Conservation (phyloP, 768 basidiomycete genomes). For the Tulasnella sp. region DNA sequence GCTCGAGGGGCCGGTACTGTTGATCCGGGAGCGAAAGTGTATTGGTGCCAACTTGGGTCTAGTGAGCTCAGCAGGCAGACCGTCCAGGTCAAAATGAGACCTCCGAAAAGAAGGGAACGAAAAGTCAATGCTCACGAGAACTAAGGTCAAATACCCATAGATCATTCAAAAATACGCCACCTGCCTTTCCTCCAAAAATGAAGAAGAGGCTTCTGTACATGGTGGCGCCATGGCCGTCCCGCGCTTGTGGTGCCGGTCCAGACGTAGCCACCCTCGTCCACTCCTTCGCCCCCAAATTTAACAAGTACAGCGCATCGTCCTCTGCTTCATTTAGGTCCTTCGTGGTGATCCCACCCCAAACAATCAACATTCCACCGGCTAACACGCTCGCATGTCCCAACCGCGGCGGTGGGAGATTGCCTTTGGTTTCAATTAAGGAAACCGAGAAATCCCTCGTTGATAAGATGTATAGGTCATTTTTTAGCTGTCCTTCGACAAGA, state of each 20-base stretch:
- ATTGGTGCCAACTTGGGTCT: conserved; percentile 71
- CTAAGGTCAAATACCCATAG: conserved; percentile 73
- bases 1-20: conserved; percentile 76
- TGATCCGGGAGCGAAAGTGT: conserved; percentile 47
- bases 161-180: conserved; percentile 62
- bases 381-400: conserved; percentile 95
- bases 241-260: too few relatives aligned
- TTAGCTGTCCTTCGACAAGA: conserved; percentile 81
- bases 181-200: too few relatives aligned
- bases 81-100: conserved; percentile 42
- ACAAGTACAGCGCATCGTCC: too few relatives aligned
- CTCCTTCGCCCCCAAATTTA: too few relatives aligned
- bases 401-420: conserved; percentile 80
- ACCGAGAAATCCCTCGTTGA: conserved; percentile 74
- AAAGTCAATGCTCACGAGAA: conserved; percentile 55
- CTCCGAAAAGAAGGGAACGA: conserved; percentile 94
- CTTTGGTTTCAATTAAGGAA: conserved; percentile 77
- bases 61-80: conserved; percentile 55
- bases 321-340: conserved; percentile 46
- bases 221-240: too few relatives aligned
- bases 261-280: too few relatives aligned
- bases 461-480: conserved; percentile 90
- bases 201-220: too few relatives aligned
- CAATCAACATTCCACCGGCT: conserved; percentile 82
- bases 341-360: conserved; percentile 51